Conservation (phyloP, 257 asterid species). For the Cruciata laevipes region DNA sequence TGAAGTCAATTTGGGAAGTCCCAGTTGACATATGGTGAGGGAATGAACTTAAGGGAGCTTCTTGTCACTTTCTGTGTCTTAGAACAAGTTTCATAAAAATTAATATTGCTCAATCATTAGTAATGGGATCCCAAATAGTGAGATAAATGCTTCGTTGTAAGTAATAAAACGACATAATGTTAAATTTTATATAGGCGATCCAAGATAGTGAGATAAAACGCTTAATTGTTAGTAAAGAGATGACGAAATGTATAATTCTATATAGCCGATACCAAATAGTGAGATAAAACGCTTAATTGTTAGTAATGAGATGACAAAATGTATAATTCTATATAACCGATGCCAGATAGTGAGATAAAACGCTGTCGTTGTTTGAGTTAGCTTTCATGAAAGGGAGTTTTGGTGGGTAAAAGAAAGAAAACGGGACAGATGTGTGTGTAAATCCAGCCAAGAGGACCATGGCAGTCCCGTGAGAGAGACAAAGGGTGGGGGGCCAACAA, state of each 20-base stretch:
- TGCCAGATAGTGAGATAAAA: neutral
- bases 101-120: neutral
- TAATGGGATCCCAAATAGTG: neutral
- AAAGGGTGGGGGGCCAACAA: conserved; percentile 48
- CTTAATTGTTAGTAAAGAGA: neutral
- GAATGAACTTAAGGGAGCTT: conserved; percentile 1
- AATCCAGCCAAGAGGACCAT: conserved; percentile 55
- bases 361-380: conserved; percentile 18
- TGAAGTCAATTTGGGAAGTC: conserved; percentile 9
- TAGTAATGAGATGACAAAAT: neutral
- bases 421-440: conserved; percentile 33
- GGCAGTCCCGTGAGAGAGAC: conserved; percentile 69
- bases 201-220: too few relatives aligned
- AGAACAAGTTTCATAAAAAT: neutral
- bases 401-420: conserved; percentile 32
- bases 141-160: neutral
- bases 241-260: too few relatives aligned
- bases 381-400: conserved; percentile 51
- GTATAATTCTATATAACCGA: too few relatives aligned
- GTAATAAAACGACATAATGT: neutral
- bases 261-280: neutral
- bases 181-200: neutral
- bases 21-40: neutral
- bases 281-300: neutral
- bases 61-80: conserved; percentile 30